These are phyloP conservation scores for Tricholoma terreum DNA, from an alignment of 768 basidiomycete species.

Conservation along the genomic window DNA sequence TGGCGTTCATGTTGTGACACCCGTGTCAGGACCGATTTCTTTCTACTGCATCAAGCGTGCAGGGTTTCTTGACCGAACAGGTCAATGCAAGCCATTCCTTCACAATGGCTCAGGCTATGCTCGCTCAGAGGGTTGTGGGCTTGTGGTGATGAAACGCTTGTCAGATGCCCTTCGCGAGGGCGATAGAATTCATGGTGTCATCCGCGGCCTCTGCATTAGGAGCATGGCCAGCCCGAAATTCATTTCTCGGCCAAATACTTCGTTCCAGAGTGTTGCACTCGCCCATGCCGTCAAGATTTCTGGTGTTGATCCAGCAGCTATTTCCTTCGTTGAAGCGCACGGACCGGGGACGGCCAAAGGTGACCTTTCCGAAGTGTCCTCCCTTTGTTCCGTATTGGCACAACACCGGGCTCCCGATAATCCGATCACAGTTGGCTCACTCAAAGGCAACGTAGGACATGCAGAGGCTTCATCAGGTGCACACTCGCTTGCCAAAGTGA, in stretches of 20 bases:
- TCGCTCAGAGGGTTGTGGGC: conserved; percentile 43
- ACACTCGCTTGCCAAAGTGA: conserved; percentile 4
- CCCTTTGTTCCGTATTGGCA: conserved; percentile 4
- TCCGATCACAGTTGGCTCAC: conserved; percentile 1
- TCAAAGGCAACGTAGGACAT: conserved; percentile 6
- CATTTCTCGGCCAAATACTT: conserved; percentile 1
- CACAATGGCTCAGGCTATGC: conserved; percentile 46
- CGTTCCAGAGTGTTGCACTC: not conserved
- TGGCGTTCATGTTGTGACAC: conserved; percentile 5
- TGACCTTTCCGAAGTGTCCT: conserved; percentile 2
- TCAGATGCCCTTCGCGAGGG: conserved; percentile 42
- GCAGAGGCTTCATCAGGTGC: conserved; percentile 6
- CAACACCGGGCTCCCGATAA: not conserved
- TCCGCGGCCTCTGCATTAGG: conserved; percentile 30
- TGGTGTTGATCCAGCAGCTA: conserved; percentile 2
- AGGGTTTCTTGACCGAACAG: conserved; percentile 38
- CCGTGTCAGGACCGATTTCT: conserved; percentile 1
- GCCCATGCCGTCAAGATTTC: not conserved
- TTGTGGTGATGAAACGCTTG: conserved; percentile 51
- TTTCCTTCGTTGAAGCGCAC: conserved; percentile 5
- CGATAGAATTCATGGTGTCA: conserved; percentile 44
- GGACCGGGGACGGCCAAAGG: conserved; percentile 5
- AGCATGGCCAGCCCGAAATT: conserved; percentile 5
- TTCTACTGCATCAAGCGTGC: conserved; percentile 1
- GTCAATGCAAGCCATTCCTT: conserved; percentile 49